A percentile compares a stretch with the other conserved stretches of the same genome.
phyloP scores from a whole-genome alignment of 306 rosid species.

The Prunus campanulata region DNA sequence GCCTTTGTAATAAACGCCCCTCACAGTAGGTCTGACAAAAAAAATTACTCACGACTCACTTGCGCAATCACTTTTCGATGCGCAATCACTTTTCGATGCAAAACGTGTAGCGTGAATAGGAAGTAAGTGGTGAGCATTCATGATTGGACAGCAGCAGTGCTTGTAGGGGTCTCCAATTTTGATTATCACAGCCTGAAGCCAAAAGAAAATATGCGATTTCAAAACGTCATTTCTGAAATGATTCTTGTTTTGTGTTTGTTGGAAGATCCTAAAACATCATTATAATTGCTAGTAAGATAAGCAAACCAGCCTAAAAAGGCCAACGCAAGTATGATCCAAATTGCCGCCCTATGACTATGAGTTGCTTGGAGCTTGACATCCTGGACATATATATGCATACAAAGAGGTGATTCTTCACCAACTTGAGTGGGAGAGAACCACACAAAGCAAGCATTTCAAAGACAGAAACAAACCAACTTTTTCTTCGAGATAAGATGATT shows the following conservation, averaged over 20 bases:
- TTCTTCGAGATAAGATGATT: slow-evolving; percentile 31
- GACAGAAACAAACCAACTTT: slow-evolving; percentile 32
- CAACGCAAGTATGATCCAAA: slow-evolving; percentile 7
- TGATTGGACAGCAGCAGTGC: slow-evolving; percentile 12
- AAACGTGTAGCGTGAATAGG: not conserved
- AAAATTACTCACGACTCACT: not conserved
- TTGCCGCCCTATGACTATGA: not conserved
- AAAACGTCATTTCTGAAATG: not conserved
- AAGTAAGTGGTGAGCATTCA: not conserved
- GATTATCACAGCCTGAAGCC: not conserved
- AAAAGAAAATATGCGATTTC: not conserved
- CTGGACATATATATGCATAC: slow-evolving; percentile 1
- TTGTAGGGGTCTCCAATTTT: not conserved
- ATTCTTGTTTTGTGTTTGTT: not conserved
- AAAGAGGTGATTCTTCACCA: slow-evolving; percentile 33
- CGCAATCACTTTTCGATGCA: not conserved
- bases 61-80: not conserved
- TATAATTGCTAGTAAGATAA: slow-evolving; percentile 12
- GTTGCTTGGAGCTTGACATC: slow-evolving; percentile 9
- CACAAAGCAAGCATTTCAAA: slow-evolving; percentile 21
- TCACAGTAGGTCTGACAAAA: not conserved
- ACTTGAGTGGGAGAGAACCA: slow-evolving; percentile 22
- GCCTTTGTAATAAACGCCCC: too few species aligned
- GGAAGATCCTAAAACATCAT: slow-evolving; percentile 20
- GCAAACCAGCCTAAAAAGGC: slow-evolving; percentile 13